Evolutionary conservation across 148 eudicot genomes (phyloP).

Genomic region (Fallopia convolvulus): DNA sequence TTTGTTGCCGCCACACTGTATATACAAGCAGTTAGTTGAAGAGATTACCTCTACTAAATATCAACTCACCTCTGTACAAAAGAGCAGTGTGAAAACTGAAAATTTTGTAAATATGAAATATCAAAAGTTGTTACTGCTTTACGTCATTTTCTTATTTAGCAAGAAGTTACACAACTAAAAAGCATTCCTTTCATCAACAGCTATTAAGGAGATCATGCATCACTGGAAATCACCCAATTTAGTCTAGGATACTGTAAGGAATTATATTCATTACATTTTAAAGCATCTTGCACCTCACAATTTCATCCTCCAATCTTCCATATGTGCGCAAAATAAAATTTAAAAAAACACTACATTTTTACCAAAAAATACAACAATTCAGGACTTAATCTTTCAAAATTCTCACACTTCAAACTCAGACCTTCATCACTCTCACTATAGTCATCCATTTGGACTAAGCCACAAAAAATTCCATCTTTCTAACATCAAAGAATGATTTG

Average conservation of each 20-base stretch:
- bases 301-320: not conserved
- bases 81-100: not conserved
- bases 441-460: constrained; percentile 1
- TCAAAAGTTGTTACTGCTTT: not conserved
- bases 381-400: not conserved
- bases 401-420: not conserved
- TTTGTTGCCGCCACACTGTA: constrained; percentile 98
- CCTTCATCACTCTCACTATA: not conserved
- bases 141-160: not conserved
- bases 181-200: not conserved
- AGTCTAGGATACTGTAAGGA: constrained; percentile 1
- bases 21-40: not conserved
- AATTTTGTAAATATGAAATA: not conserved
- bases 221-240: not conserved
- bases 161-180: not conserved
- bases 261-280: not conserved
- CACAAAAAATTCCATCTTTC: not conserved
- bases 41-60: not conserved
- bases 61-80: not conserved
- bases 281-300: not conserved
- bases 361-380: not conserved
- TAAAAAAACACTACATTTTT: not conserved
- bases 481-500: not conserved
- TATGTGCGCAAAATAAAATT: not conserved
- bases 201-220: not conserved